Percentiles rank a stretch among this genome's conserved stretches.
Conservation (phyloP, 768 basidiomycete genomes). For the Boletus rex-veris region DNA sequence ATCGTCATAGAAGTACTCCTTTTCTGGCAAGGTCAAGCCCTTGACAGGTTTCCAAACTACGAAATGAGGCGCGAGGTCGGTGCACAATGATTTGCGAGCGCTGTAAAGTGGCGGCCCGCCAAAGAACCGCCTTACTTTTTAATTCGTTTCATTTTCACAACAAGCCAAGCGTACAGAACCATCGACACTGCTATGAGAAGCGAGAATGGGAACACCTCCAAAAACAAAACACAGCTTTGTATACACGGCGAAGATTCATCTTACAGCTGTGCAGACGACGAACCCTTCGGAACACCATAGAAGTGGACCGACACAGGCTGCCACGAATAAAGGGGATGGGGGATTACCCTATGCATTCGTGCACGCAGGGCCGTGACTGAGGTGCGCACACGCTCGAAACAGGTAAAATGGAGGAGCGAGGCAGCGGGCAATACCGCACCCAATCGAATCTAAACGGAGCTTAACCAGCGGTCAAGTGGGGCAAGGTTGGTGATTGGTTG, state of each 20-base stretch:
- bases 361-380: constrained; percentile 7
- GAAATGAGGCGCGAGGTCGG: constrained; percentile 7
- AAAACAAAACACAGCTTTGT: constrained; percentile 13
- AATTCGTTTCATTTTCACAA: not conserved
- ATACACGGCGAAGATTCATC: constrained; percentile 23
- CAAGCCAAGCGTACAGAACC: not conserved
- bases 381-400: constrained; percentile 14
- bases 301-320: constrained; percentile 1
- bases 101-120: not conserved
- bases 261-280: constrained; percentile 20
- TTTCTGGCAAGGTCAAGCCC: constrained; percentile 21
- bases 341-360: constrained; percentile 10
- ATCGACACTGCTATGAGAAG: not conserved
- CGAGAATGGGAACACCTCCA: constrained; percentile 1
- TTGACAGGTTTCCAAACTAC: constrained; percentile 16
- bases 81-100: constrained; percentile 1
- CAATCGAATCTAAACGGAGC: constrained; percentile 23
- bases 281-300: constrained; percentile 6
- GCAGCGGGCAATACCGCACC: constrained; percentile 17
- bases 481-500: constrained; percentile 8
- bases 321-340: constrained; percentile 5
- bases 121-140: not conserved
- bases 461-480: constrained; percentile 19
- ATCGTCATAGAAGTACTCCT: constrained; percentile 23
- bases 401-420: constrained; percentile 16